Base-by-base conservation (phyloP, 768 basidiomycete species). In the Baorangia bicolor region DNA sequence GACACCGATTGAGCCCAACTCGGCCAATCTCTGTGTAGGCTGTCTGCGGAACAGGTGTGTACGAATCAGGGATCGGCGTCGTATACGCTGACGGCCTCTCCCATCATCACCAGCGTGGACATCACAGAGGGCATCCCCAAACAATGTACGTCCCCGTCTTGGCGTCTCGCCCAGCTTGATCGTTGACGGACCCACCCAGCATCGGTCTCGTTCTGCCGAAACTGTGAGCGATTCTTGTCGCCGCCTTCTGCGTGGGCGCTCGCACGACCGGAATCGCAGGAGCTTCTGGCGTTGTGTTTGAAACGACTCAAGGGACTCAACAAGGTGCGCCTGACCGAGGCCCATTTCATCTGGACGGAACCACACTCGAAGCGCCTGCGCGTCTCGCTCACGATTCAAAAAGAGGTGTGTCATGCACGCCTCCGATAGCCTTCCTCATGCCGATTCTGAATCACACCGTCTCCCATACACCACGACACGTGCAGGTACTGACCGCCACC, bases 271-370 rank as follows among this genome's bases (percentile, higher is more conserved):
- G 97, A 99, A 77, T 96, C 93, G 0, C 77, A 96, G 49, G 95
- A 98, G 68, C 80, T 99, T 25, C 81, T 99, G 31, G 91, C 96
- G 4, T 87, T 98, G 54, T 98, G 97, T 72, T 75, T 99, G 55
- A 92, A 91, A 70, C 96, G 95, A 72, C 84, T 98, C 64, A 96
- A 95, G 69, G 94, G 94, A 3, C 78, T 98, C 23, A 88, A 85
- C 64, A 95, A 93, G 78, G 94, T 98, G 27, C 90, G 96, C 46
- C 75, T 99, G 40, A 95, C 97, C n/a, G 96, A 98, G 59, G 97
- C 97, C 2, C 92, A 94, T 60, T 98, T 98, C 72, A 93, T 98
- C 66, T 99, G 97, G 97, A 99, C 97, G 21, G 97, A 99, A 68
- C 97, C 97, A 3, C 96, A 99, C 74, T 94, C 92, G 37, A 94